A percentile compares a stretch with the other conserved stretches of the same genome.
These are phyloP conservation scores for Zygosaccharomyces sapae DNA, from an alignment of 1,139 yeast species.

Conservation along the genomic window DNA sequence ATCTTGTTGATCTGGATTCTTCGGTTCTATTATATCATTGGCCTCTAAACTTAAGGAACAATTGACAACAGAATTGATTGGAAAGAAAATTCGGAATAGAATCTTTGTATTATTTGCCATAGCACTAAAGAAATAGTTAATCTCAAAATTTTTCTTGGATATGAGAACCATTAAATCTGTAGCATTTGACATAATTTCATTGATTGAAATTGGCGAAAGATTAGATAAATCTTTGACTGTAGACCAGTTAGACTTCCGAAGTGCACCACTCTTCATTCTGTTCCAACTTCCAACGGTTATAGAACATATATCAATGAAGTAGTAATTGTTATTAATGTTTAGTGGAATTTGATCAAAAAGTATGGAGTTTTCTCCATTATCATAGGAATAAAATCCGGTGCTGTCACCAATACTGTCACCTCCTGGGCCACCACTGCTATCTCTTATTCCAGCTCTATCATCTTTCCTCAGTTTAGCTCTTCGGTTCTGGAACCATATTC, in stretches of 20 bases:
- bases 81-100: conserved; percentile 66
- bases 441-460: conserved; percentile 9
- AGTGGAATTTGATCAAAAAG: conserved; percentile 45
- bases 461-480: conserved; percentile 68
- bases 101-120: conserved; percentile 62
- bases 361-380: conserved; percentile 11
- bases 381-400: conserved; percentile 6
- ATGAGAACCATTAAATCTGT: conserved; percentile 64
- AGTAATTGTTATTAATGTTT: conserved; percentile 60
- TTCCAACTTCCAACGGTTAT: conserved; percentile 78
- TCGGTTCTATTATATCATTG: conserved; percentile 26
- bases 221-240: conserved; percentile 47
- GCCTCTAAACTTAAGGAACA: conserved; percentile 38
- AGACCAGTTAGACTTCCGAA: conserved; percentile 40
- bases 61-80: conserved; percentile 41
- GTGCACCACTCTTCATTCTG: conserved; percentile 60
- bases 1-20: conserved; percentile 10
- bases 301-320: conserved; percentile 61
- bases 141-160: conserved; percentile 63
- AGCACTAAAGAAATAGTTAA: conserved; percentile 71
- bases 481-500: conserved; percentile 93
- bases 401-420: conserved; percentile 9
- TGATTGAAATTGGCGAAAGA: conserved; percentile 61
- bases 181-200: conserved; percentile 56
- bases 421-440: conserved; percentile 7